Evolutionary conservation across 2,329 filamentous ascomycete genomes (phyloP), one percentile per base, ranked within the genome.

Genomic region (Plenodomus biglobosus): DNA sequence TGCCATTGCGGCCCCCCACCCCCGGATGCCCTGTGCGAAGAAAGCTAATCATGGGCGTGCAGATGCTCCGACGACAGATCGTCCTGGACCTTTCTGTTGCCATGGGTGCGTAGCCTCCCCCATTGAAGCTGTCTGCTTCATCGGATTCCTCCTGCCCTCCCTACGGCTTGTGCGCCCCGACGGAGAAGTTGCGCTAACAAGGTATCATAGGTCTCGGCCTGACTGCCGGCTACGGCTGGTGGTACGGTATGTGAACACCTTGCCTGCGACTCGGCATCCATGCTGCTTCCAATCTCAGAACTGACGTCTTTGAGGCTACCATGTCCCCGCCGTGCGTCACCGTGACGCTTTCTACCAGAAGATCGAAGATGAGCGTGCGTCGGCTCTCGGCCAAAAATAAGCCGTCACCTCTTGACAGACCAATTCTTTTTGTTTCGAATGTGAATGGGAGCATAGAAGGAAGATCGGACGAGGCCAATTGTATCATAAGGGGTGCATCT

Each of bases 51-150:
- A 60, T 51, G 52, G 56, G 47, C 42, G 30, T 53, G 49, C 65
- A 85, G 83, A 85, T 85, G 80, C 81, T 87, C 75, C 81, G 82
- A 71, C 78, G 81, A 70, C 78, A 78, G 68, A 76, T 87, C 51
- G 83, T 87, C 62, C 77, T 87, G 62, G 84, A 87, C 73, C 75
- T 87, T 64, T 83, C 81, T 65, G 82, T 85, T 68, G 81, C 83
- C 58, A 75, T 84, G 66, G 85, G 84, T 85, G 77, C 73, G 83
- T 78, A 45, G 3, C 11, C 15, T 15, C 15, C 27, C 6, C 11
- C 13, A 3, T 10, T 15, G 8, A 32, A 15, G 6, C 27, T 32
- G 27, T 6, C 27, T 15, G 27, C 11, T 11, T 3, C 3, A 15
- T 11, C 27, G 15, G 27, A 32, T 6, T 11, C 15, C 13, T 15